These are phyloP conservation scores for Eimeria necatrix DNA, from an alignment of 169 alveolate species.

Conservation along the genomic window DNA sequence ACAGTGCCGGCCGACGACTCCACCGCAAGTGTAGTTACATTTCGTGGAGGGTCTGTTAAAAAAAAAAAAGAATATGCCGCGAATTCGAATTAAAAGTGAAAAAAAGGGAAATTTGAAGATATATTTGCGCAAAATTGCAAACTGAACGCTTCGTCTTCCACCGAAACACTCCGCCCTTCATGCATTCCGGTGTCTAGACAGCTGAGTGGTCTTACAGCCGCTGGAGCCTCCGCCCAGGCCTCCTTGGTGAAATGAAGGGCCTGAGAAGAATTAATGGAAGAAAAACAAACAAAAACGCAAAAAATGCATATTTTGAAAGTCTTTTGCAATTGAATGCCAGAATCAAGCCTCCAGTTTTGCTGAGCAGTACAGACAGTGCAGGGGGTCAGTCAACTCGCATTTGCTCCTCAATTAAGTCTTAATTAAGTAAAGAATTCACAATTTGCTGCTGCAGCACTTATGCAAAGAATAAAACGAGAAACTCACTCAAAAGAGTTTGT, in stretches of 20 bases:
- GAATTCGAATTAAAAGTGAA: too few species aligned
- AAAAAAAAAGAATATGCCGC: background rate
- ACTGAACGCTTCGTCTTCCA: too few species aligned
- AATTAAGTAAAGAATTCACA: too few species aligned
- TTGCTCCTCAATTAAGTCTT: too few species aligned
- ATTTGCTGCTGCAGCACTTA: background rate
- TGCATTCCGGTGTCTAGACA: background rate
- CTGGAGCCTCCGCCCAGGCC: background rate
- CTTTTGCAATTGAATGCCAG: too few species aligned
- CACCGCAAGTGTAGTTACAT: slow-evolving; percentile 54
- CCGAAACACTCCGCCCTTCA: background rate
- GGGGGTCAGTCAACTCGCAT: too few species aligned
- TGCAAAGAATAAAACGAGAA: background rate
- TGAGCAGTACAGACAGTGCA: too few species aligned
- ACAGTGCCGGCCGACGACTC: slow-evolving; percentile 57
- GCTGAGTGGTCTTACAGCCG: background rate
- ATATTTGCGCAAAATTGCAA: too few species aligned
- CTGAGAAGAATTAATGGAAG: background rate
- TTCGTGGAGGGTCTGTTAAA: background rate
- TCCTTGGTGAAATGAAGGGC: background rate
- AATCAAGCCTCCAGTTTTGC: too few species aligned
- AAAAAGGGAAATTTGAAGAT: too few species aligned
- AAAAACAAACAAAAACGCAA: background rate
- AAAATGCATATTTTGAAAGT: background rate
- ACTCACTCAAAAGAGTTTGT: slow-evolving; percentile 57